Conservation (phyloP, 2,329 filamentous ascomycete species). For the Fusarium buharicum region DNA sequence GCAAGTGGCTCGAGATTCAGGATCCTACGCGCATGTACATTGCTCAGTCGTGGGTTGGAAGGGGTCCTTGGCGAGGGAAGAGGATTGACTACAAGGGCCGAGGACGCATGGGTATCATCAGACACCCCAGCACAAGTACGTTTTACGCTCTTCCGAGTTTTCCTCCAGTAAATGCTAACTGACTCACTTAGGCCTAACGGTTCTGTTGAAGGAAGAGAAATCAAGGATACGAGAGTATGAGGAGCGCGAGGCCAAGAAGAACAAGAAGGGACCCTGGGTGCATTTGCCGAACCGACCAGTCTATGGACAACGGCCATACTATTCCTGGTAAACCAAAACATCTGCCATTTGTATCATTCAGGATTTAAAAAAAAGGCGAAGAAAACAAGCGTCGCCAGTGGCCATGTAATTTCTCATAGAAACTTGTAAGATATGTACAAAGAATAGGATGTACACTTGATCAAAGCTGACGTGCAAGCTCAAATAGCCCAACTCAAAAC, state of each 20-base stretch:
- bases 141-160: constrained; percentile 41
- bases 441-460: constrained; percentile 45
- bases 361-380: constrained; percentile 8
- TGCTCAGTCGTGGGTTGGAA: constrained; percentile 91
- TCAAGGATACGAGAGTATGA: constrained; percentile 84
- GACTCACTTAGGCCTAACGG: constrained; percentile 69
- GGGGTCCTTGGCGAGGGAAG: constrained; percentile 69
- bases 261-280: constrained; percentile 82
- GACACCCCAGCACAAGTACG: constrained; percentile 79
- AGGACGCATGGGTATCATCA: constrained; percentile 74
- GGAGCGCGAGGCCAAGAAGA: constrained; percentile 80
- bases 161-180: constrained; percentile 29
- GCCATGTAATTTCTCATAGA: constrained; percentile 40
- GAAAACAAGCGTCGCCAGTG: constrained; percentile 8
- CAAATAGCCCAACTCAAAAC: neutral
- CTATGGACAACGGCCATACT: constrained; percentile 86
- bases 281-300: constrained; percentile 88
- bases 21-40: constrained; percentile 89
- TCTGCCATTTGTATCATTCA: constrained; percentile 3
- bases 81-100: constrained; percentile 78
- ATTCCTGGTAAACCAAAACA: constrained; percentile 76
- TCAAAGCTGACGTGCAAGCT: constrained; percentile 16
- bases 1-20: constrained; percentile 74
- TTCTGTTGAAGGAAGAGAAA: constrained; percentile 93
- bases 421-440: constrained; percentile 53